These are phyloP conservation scores for Hypoxylon sp. DNA, from an alignment of 2,329 filamentous ascomycete species.

Conservation along the genomic window DNA sequence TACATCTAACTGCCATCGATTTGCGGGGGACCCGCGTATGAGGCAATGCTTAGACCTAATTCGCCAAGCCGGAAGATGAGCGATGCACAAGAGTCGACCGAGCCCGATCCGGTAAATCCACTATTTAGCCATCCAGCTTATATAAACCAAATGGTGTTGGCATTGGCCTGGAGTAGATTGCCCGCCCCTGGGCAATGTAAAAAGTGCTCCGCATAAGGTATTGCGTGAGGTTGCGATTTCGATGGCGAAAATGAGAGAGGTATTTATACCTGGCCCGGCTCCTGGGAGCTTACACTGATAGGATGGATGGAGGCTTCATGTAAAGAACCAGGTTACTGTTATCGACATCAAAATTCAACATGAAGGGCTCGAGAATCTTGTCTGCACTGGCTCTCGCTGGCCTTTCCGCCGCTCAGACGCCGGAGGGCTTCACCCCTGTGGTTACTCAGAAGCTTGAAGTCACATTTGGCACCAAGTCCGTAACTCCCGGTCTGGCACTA, in stretches of 20 bases:
- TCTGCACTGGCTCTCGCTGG: constrained; percentile 41
- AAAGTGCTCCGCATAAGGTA: constrained; percentile 26
- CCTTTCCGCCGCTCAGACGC: constrained; percentile 46
- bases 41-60: constrained; percentile 28
- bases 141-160: constrained; percentile 31
- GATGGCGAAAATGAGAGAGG: constrained; percentile 1
- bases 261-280: constrained; percentile 33
- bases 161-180: constrained; percentile 31
- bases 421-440: constrained; percentile 47
- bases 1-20: constrained; percentile 36
- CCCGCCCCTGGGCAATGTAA: constrained; percentile 25
- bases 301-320: not conserved
- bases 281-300: constrained; percentile 7
- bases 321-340: not conserved
- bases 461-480: constrained; percentile 48
- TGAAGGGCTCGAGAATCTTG: constrained; percentile 46
- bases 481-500: constrained; percentile 48
- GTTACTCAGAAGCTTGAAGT: constrained; percentile 49
- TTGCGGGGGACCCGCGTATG: constrained; percentile 37
- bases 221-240: constrained; percentile 21
- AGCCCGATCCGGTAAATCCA: constrained; percentile 40
- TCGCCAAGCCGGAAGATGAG: constrained; percentile 46
- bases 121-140: constrained; percentile 44
- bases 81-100: constrained; percentile 28
- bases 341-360: constrained; percentile 31